These are phyloP conservation scores for Leccinum angustisporum DNA, from an alignment of 1,284 basidiomycete species.

Conservation along the genomic window DNA sequence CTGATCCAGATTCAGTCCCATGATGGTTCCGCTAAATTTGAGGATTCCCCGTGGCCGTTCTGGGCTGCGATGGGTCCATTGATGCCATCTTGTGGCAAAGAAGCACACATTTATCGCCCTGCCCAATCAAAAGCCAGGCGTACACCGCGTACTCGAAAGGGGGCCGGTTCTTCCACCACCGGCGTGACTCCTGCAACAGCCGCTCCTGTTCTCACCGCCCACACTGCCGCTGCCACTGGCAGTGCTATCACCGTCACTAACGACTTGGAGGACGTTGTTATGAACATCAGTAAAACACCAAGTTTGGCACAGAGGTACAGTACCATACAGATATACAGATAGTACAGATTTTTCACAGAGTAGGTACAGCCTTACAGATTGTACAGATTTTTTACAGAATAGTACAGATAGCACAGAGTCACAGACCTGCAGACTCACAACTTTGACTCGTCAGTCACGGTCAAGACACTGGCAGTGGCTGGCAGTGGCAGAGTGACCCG, in stretches of 20 bases:
- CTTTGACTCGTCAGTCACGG: no score
- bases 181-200: neutral
- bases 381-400: no score
- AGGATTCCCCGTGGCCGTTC: neutral
- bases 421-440: no score
- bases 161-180: neutral
- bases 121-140: neutral
- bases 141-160: neutral
- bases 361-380: no score
- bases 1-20: neutral
- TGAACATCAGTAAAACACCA: neutral
- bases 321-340: no score
- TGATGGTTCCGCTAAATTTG: neutral
- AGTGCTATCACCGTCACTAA: neutral
- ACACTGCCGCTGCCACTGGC: neutral
- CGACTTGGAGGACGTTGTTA: neutral
- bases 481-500: no score
- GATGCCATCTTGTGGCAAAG: neutral
- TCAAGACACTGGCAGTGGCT: no score
- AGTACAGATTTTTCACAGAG: no score
- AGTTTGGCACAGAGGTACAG: no score
- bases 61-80: neutral
- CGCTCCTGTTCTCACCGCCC: neutral
- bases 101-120: neutral
- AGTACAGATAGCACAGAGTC: no score